Conservation (phyloP, 768 basidiomycete genomes). For the Mycena polygramma region DNA sequence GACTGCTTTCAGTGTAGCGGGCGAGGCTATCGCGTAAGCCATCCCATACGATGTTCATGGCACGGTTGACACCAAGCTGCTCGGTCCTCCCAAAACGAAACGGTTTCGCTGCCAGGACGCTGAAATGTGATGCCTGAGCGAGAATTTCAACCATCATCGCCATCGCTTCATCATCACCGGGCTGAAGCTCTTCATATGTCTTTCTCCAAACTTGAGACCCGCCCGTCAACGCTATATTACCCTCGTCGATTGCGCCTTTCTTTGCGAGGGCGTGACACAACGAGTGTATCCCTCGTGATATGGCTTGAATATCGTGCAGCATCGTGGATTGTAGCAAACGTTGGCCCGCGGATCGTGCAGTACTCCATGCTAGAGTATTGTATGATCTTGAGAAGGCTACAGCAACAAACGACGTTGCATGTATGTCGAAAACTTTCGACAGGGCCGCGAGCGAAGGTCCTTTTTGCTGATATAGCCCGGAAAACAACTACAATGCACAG, state of each 20-base stretch:
- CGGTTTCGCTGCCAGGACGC: conserved; percentile 66
- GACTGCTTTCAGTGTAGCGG: conserved; percentile 73
- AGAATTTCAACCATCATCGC: conserved; percentile 70
- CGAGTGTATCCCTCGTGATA: conserved; percentile 27
- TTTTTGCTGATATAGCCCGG: conserved; percentile 34
- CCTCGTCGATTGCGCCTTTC: conserved; percentile 19
- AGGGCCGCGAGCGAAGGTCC: conserved; percentile 40
- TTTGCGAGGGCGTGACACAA: conserved; percentile 31
- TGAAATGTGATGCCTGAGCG: conserved; percentile 75
- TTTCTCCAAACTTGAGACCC: conserved; percentile 72
- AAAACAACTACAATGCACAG: conserved; percentile 28
- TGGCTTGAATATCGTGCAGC: conserved; percentile 27
- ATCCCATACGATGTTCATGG: conserved; percentile 67
- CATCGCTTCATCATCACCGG: conserved; percentile 70
- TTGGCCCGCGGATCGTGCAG: conserved; percentile 50
- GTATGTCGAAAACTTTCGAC: conserved; percentile 53
- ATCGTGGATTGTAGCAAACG: conserved; percentile 46
- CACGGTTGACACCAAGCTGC: conserved; percentile 65
- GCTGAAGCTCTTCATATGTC: conserved; percentile 70
- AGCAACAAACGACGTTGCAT: conserved; percentile 52
- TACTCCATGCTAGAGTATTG: conserved; percentile 50
- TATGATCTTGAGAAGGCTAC: conserved; percentile 54
- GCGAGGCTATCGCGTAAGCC: conserved; percentile 76
- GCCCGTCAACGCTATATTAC: conserved; percentile 19
- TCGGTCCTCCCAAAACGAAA: conserved; percentile 49